Base-by-base conservation (phyloP, 768 basidiomycete species). In the Trametes cinnabarina region DNA sequence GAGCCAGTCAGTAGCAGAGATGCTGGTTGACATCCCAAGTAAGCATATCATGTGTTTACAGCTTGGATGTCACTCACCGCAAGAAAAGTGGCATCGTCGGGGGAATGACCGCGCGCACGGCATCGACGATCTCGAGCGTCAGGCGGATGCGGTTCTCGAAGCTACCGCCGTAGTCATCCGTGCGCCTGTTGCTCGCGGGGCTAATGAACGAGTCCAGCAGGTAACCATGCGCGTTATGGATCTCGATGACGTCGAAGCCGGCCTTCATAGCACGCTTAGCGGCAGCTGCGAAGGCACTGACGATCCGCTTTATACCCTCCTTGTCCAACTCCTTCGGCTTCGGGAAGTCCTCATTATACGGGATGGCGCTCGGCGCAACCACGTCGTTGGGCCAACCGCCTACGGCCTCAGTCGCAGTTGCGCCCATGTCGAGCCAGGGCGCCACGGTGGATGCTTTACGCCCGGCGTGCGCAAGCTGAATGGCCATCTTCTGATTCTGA, bases 401-500 rank as follows among this genome's bases (percentile, higher is more conserved):
- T 3, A 69, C 66, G 10, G 69, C 72, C 46, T 73, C 71, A 0
- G 69, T 64, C 2, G 79, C 80, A 10, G 64, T 48, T 9, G 51
- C 55, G 30, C 87, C 83, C 63, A 80, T 58, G 14, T 79, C 47
- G 20, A 87, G 68, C 86, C 86, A 91, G 0, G 87, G 85, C 0
- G 83, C 79, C 17, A 80, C 69, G 0, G 78, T 83, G 7, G 82
- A 84, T 0, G 83, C 87, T 68, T 91, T 91, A 12, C 89, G 76
- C 0, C 90, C 90, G 0, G 88, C 87, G 61, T 92, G 90, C 0
- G 79, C 85, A 9, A 92, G 79, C 66, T 92, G 91, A 47, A 91
- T 85, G 14, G 76, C 89, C n/a, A 91, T 79, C 47, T 84, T 83
- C 66, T 86, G 83, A 46, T 77, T 81, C 63, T 86, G 85, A 0